phyloP scores from a whole-genome alignment of 108 stramenopile genomes.

The Aurantiochytrium sp. region DNA sequence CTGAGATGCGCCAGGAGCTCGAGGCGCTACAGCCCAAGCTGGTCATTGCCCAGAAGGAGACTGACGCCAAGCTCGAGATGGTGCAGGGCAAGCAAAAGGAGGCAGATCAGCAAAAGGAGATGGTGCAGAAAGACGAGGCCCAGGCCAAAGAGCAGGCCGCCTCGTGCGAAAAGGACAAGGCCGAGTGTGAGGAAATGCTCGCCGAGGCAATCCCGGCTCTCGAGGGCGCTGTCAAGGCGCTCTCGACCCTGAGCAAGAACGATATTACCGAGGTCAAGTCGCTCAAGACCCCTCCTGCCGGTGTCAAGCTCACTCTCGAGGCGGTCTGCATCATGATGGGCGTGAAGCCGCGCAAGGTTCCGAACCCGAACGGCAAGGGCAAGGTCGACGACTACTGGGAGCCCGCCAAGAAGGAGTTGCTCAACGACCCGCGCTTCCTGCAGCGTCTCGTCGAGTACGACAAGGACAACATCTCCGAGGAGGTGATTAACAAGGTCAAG shows the following conservation, averaged over 20 bases:
- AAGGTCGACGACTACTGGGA: constrained; percentile 63
- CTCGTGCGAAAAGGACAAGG: constrained; percentile 49
- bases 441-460: constrained; percentile 58
- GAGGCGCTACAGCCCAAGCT: constrained; percentile 64
- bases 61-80: constrained; percentile 53
- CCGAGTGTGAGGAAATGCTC: constrained; percentile 57
- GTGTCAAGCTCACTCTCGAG: constrained; percentile 55
- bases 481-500: constrained; percentile 53
- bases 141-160: constrained; percentile 47
- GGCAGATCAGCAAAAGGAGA: constrained; percentile 53
- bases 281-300: constrained; percentile 65
- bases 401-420: constrained; percentile 54
- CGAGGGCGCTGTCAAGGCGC: constrained; percentile 62
- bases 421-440: constrained; percentile 53
- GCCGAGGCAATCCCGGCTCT: constrained; percentile 70
- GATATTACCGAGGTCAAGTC: constrained; percentile 66
- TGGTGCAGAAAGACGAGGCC: constrained; percentile 53
- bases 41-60: constrained; percentile 54
- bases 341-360: constrained; percentile 41
- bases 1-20: constrained; percentile 57
- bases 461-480: constrained; percentile 55
- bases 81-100: constrained; percentile 51
- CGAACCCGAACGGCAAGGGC: constrained; percentile 54
- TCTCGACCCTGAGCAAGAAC: constrained; percentile 62
- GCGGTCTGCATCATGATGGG: constrained; percentile 65